Conservation (phyloP, 129 eudicot genomes). For the Dittrichia graveolens region DNA sequence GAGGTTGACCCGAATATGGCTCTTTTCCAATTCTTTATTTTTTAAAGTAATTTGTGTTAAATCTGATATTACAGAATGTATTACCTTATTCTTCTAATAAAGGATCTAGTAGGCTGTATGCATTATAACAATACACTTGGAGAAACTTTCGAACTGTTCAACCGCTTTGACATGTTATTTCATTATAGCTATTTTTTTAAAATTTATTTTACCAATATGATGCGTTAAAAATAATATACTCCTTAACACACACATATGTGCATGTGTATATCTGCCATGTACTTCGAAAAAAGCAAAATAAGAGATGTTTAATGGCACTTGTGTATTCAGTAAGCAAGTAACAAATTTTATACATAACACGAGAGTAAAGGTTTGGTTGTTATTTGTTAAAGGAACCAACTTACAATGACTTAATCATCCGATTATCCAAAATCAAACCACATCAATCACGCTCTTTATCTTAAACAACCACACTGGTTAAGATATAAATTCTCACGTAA, state of each 20-base stretch:
- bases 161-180: no score
- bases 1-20: neutral
- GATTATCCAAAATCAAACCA: neutral
- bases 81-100: neutral
- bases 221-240: neutral
- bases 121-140: no score
- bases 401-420: neutral
- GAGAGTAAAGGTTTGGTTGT: no score
- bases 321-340: constrained; percentile 3
- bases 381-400: neutral
- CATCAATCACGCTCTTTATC: neutral
- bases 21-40: neutral
- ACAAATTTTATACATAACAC: neutral
- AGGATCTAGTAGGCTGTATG: neutral
- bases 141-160: no score
- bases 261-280: neutral
- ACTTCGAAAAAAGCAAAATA: constrained; percentile 2
- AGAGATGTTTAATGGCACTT: neutral
- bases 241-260: neutral
- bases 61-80: neutral
- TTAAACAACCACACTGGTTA: neutral
- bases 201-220: neutral
- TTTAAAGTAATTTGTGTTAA: neutral
- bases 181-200: no score
- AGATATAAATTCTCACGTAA: neutral